Evolutionary conservation across 345 rosid genomes (phyloP), one percentile per base, ranked within the genome.

Genomic region (Rhizophora mangle): DNA sequence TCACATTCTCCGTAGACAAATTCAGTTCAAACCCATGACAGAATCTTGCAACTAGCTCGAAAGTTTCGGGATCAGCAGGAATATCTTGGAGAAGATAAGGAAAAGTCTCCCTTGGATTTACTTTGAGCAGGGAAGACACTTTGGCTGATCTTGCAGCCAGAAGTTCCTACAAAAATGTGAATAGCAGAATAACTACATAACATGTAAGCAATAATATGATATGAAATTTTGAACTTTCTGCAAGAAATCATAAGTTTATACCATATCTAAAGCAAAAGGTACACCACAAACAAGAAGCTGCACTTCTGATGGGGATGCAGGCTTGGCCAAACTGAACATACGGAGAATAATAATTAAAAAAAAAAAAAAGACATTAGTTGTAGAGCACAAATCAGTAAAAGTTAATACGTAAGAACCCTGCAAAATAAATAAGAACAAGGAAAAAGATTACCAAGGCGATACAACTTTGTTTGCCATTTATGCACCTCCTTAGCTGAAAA

Each of bases 21-120:
- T 71, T 76, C 2, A 69, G 47, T 69, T 84, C 84, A 39, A 19
- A 77, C 55, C 93, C 97, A 7, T 81, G 81, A 71, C 96, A 91
- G 85, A 94, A 91, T 62, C 82, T 83, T 37, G 77, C 85, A 67
- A 91, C 85, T 22, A 87, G 83, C 83, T 86, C 87, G 16, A 91
- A 80, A 18, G 81, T 83, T 65, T 84, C 80, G 0, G 88, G 73
- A 31, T 88, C 87, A 49, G 83, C 82, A 15, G 90, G 85, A 61
- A 91, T 57, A 55, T 86, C 85, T 13, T 10, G 74, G 49, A 91
- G 72, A 66, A 87, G 75, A 68, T 34, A 58, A 7, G 65, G 62
- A 22, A 85, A 74, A 57, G 74, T 77, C 59, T 80, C 72, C 26
- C 55, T 58, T 10, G 78, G 69, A 53, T 82, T 76, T 56, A 73